Base-by-base conservation (phyloP, 1,284 basidiomycete species). In the Microbotryum silenes-acaulis region DNA sequence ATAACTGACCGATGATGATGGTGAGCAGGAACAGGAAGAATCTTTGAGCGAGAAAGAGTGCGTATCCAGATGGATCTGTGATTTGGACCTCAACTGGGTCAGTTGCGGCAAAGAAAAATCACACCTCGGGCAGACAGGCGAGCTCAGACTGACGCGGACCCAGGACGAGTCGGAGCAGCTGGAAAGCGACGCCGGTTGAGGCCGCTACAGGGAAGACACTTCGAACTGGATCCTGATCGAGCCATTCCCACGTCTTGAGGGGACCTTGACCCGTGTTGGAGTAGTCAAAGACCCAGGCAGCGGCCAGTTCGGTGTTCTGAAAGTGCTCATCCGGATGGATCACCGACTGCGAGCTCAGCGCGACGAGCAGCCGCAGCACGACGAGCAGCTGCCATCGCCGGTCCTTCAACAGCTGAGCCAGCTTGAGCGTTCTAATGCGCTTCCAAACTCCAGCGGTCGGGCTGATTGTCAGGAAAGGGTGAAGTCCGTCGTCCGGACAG, bases 291-390 rank as follows among this genome's bases (percentile, higher is more conserved):
- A 63, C 47, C 29, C 62, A 20, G 3, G 31, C 54, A 8, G 70
- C 67, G 0, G 70, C 65, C 0, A 74, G 51, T 33, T 76, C 75
- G 12, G 74, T 68, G 29, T 69, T 72, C 64, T 76, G 75, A 60
- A 76, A 75, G 67, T 72, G 72, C 61, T 76, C 75, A 62, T 76
- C 75, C 4, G 75, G 75, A 61, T 76, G 75, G 31, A 76, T 73
- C 56, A 66, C 65, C 45, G 70, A 70, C 23, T 66, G 64, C 20
- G 73, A 73, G 29, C 51, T 66, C 23, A 74, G 61, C 4, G 73
- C 70, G 52, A 71, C 61, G 52, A 61, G 33, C 59, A 69, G 44
- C 2, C 74, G 70, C 12, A 75, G 55, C 10, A 59, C 27, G 16
- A 74, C 54, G 45, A 75, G 66, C 5, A 67, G 4, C 23, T 20